phyloP scores from a whole-genome alignment of 1,139 yeast genomes.

The Saccharomyces hybrid region DNA sequence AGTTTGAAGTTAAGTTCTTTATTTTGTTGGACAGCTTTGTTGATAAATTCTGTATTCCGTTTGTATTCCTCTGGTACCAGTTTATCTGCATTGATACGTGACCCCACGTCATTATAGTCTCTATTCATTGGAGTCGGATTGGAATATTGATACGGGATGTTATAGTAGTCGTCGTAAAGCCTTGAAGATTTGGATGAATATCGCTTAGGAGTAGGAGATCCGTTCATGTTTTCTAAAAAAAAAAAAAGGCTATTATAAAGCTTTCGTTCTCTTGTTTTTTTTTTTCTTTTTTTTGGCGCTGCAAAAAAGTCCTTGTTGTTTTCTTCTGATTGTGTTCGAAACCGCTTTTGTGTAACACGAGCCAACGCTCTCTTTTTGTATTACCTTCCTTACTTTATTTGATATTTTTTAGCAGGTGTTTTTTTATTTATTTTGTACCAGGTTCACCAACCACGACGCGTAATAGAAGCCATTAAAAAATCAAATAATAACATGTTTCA shows the following conservation, averaged over 20 bases:
- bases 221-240: slow-evolving; percentile 10
- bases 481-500: neutral
- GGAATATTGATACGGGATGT: slow-evolving; percentile 1
- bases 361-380: slow-evolving; percentile 1
- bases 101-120: neutral
- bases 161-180: neutral
- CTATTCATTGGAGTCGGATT: neutral
- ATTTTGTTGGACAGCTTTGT: slow-evolving; percentile 3
- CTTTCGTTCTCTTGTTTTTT: neutral
- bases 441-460: neutral
- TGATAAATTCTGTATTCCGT: slow-evolving; percentile 4
- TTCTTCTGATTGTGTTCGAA: slow-evolving; percentile 4
- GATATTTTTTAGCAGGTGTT: neutral
- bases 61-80: slow-evolving; percentile 8
- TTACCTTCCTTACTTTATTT: neutral
- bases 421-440: neutral
- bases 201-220: slow-evolving; percentile 22
- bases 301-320: neutral
- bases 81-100: slow-evolving; percentile 2
- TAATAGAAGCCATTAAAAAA: neutral
- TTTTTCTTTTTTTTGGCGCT: neutral
- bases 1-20: slow-evolving; percentile 5
- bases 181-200: slow-evolving; percentile 14
- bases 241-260: neutral
- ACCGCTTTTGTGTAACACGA: slow-evolving; percentile 2